Base-by-base conservation (phyloP, 2,329 filamentous ascomycete species). In the Venturia nashicola region DNA sequence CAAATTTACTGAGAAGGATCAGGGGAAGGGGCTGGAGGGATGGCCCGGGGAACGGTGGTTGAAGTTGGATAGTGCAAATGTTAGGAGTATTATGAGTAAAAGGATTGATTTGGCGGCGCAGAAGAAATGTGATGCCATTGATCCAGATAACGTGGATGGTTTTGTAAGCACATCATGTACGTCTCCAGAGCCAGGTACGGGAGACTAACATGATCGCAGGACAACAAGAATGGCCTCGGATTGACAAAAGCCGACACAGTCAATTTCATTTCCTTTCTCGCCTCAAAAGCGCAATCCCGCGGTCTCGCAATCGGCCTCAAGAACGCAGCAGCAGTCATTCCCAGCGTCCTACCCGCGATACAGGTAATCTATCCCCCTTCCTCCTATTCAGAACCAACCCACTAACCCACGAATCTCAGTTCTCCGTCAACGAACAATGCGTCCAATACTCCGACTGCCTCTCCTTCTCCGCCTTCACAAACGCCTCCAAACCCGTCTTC, bases 361-460 rank as follows among this genome's bases (percentile, higher is more conserved):
- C 78, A 87, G 46, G 46, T 51, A 12, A 27, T 2, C 11, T 14
- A 20, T 51, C 5, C 5, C 20, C 46, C 46, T 14, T n/a, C 2
- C 16, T 46, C 43, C 18, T 8, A 8, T 18, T 8, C 14, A 20
- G 16, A 14, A 51, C 20, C 46, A 20, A 2, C 16, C 8, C 11
- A 23, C 20, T 27, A 12, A 51, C 20, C 46, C 46, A 14, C 20
- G 11, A 12, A 14, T 14, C 9, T 27, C 20, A 51, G 69, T 90
- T 87, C 74, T 81, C 79, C 7, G 86, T 90, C 68, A 88, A 89
- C 72, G 87, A 90, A 76, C 81, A 89, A 74, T 90, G 87, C 71
- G 78, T 80, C 18, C 68, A 86, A 70, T 83, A 83, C 68, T 65
- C 74, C 5, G 86, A 89, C 71, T 89, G 86, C 70, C 74, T 76